Evolutionary conservation across 352 stramenopile genomes (phyloP), one percentile per base, ranked within the genome.

Genomic region (Pythium sp.): DNA sequence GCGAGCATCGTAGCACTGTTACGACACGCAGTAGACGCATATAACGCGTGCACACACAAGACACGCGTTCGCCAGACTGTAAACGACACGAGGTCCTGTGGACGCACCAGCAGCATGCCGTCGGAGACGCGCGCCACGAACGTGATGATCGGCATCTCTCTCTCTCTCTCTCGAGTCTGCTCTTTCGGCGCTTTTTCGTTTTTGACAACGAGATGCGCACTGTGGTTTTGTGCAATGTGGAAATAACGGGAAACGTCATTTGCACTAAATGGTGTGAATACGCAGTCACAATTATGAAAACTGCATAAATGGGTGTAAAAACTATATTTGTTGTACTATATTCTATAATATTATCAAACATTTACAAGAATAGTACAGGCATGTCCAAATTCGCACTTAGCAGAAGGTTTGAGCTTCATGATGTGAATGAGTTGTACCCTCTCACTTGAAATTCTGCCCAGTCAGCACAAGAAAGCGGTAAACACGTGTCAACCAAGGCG

Each of bases 41-140:
- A 41, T 5, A 41, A 5, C 3, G 28, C 3, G 28, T 3, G 22
- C 8, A 28, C 26, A 59, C 8, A 14, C 9, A 38, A 22, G 53
- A 20, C 26, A 24, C 1, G 3, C 26, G 34, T 26, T 26, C 24
- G 30, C 3, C 30, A 32, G 30, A 32, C 30, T 32, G 11, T 8
- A 26, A 56, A 5, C 0, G 8, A 34, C 14, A 24, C 14, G 22
- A 15, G 15, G 7, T 0, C 32, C 12, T 22, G 15, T 5, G 12
- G 5, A 71, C 82, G 64, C 60, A 96, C 88, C 71, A 98, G 86
- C 58, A 98, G 79, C 80, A 98, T 96, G 59, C 94, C 94, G 74
- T 98, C 94, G 51, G 89, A 97, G 38, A 98, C 86, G 65, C 94
- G 90, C 69, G 94, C 94, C 8, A 98, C 83, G 72, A 98, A 97